Percentiles rank a stretch among this genome's conserved stretches.
Evolutionary conservation across 2,329 filamentous ascomycete species (phyloP).

Genomic region (Cladophialophora chaetospira): DNA sequence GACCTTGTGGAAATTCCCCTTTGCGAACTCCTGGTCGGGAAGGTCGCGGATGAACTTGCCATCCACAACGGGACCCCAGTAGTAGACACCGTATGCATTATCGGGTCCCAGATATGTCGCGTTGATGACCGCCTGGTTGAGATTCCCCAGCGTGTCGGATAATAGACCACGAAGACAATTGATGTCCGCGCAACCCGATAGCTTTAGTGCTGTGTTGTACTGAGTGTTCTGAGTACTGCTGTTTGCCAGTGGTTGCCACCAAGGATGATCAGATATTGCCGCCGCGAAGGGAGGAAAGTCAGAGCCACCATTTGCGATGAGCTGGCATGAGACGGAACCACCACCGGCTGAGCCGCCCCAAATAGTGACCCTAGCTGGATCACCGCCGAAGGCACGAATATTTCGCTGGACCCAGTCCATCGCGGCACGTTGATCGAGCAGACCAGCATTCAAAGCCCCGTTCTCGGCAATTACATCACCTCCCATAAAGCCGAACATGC

Average conservation of each 20-base stretch:
- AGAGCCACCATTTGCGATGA: slow-evolving; percentile 43
- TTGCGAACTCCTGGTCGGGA: slow-evolving; percentile 37
- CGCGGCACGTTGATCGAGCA: slow-evolving; percentile 41
- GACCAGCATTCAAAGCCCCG: slow-evolving; percentile 37
- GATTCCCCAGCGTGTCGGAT: slow-evolving; percentile 7
- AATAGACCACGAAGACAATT: slow-evolving; percentile 13
- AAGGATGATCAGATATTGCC: slow-evolving; percentile 44
- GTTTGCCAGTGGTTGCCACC: slow-evolving; percentile 40
- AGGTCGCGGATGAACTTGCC: slow-evolving; percentile 39
- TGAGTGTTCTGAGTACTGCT: slow-evolving; percentile 37
- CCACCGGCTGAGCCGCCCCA: slow-evolving; percentile 37
- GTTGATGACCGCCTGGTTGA: slow-evolving; percentile 16
- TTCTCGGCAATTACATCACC: slow-evolving; percentile 10
- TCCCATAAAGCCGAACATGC: slow-evolving; percentile 67
- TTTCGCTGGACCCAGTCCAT: slow-evolving; percentile 43
- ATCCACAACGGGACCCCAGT: slow-evolving; percentile 37
- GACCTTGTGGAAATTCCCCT: slow-evolving; percentile 36
- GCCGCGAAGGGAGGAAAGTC: slow-evolving; percentile 45
- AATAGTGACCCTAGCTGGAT: slow-evolving; percentile 41
- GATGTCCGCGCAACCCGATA: slow-evolving; percentile 46
- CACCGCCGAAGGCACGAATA: slow-evolving; percentile 41
- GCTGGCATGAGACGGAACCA: slow-evolving; percentile 31
- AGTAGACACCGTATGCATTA: slow-evolving; percentile 18
- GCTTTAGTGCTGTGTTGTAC: slow-evolving; percentile 48
- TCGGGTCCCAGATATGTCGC: slow-evolving; percentile 13